Evolutionary conservation across 2,329 filamentous ascomycete species (phyloP).

Genomic region (Paracoccidioides brasiliensis): DNA sequence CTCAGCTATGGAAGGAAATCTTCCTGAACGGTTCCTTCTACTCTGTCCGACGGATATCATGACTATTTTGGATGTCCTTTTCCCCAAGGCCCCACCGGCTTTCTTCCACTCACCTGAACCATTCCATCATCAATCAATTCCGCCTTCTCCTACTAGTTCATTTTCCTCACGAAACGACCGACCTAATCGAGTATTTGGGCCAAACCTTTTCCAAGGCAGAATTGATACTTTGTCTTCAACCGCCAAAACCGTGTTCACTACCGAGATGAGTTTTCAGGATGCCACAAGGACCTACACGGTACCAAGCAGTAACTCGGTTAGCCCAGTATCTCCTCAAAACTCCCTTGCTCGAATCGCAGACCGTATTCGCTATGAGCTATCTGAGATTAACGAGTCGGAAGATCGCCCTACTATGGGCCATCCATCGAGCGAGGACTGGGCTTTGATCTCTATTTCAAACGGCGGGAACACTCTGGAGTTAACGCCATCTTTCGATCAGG

Average conservation of each 20-base stretch:
- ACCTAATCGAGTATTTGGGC: slow-evolving; percentile 14
- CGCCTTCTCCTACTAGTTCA: slow-evolving; percentile 17
- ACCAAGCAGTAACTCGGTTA: slow-evolving; percentile 7
- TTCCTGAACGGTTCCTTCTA: slow-evolving; percentile 32
- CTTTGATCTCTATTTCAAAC: slow-evolving; percentile 62
- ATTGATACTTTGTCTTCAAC: slow-evolving; percentile 17
- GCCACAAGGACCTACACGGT: slow-evolving; percentile 10
- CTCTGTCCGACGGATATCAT: slow-evolving; percentile 66
- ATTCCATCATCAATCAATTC: slow-evolving; percentile 17
- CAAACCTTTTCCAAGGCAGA: slow-evolving; percentile 22
- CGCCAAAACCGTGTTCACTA: slow-evolving; percentile 19
- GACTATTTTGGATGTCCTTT: slow-evolving; percentile 70
- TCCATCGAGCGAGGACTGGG: slow-evolving; percentile 72
- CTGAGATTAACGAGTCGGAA: slow-evolving; percentile 25
- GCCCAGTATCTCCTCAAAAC: slow-evolving; percentile 13
- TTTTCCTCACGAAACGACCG: slow-evolving; percentile 14
- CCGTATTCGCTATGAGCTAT: slow-evolving; percentile 30
- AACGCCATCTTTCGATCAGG: slow-evolving; percentile 49
- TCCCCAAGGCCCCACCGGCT: slow-evolving; percentile 38
- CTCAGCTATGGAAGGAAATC: slow-evolving; percentile 40
- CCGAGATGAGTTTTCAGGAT: slow-evolving; percentile 19
- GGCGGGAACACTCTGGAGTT: slow-evolving; percentile 59
- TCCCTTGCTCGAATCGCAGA: slow-evolving; percentile 23
- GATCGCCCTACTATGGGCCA: slow-evolving; percentile 50
- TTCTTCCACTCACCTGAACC: slow-evolving; percentile 13